Conservation (phyloP, 371 early-diverging fungal species). For the Quaeritorhiza haematococci region DNA sequence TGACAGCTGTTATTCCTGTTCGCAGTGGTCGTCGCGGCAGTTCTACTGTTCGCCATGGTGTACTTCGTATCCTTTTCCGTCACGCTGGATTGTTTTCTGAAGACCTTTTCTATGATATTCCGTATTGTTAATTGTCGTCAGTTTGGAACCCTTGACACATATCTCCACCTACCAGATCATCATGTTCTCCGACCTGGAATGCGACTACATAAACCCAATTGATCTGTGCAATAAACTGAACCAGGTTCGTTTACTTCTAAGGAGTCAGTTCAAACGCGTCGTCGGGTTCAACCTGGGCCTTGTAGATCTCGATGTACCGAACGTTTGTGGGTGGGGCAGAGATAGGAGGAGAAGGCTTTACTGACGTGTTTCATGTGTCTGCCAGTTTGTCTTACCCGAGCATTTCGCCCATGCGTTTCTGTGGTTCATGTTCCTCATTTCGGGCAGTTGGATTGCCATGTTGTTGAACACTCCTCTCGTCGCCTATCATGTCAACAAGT, state of each 20-base stretch:
- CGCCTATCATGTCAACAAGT: conserved; percentile 82
- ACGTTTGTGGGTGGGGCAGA: too few species aligned
- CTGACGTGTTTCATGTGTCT: too few species aligned
- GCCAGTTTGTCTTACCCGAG: conserved; percentile 92
- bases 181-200: conserved; percentile 89
- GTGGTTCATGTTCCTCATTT: conserved; percentile 73
- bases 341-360: too few species aligned
- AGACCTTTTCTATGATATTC: too few species aligned
- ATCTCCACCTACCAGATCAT: conserved; percentile 67
- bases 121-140: too few species aligned
- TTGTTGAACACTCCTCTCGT: conserved; percentile 81
- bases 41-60: conserved; percentile 87
- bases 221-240: conserved; percentile 94
- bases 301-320: too few species aligned
- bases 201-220: conserved; percentile 97
- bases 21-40: conserved; percentile 82
- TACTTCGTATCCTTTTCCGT: conserved; percentile 75
- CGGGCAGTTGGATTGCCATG: conserved; percentile 82
- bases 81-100: too few species aligned
- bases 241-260: conserved; percentile 52
- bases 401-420: conserved; percentile 78
- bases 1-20: conserved; percentile 80
- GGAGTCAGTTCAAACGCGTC: background rate
- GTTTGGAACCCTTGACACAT: background rate
- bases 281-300: background rate